A percentile compares a stretch with the other conserved stretches of the same genome.
These are phyloP conservation scores for Telopea speciosissima DNA, from an alignment of 177 flowering plant species.

Conservation along the genomic window DNA sequence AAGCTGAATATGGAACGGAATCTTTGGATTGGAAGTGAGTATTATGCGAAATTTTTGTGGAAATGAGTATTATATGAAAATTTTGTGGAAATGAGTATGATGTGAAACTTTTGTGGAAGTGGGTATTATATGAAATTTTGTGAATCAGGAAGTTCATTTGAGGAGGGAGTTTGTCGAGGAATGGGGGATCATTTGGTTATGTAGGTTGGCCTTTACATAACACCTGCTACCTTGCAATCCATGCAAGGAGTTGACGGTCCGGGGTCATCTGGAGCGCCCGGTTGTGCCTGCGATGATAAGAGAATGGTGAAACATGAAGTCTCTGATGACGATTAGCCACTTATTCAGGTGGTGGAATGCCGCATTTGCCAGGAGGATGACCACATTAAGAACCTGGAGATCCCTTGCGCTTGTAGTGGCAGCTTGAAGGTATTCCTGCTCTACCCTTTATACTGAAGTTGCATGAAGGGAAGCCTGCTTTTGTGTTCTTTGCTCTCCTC, in stretches of 20 bases:
- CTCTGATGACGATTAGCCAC: constrained; percentile 47
- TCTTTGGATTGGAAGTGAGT: not conserved
- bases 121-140: not conserved
- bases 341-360: constrained; percentile 57
- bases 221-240: constrained; percentile 28
- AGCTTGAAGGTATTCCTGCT: constrained; percentile 56
- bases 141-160: not conserved
- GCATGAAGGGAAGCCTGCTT: no score
- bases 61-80: not conserved
- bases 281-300: constrained; percentile 11
- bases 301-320: constrained; percentile 18
- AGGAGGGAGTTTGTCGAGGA: not conserved
- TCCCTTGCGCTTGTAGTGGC: constrained; percentile 69
- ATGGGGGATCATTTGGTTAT: constrained; percentile 52
- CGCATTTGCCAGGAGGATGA: constrained; percentile 90
- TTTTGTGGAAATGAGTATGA: no score
- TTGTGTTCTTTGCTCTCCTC: no score
- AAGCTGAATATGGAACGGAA: not conserved
- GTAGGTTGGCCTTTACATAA: constrained; percentile 34
- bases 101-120: no score
- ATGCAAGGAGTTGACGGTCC: constrained; percentile 15
- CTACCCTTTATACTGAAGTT: not conserved
- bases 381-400: constrained; percentile 44
- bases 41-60: not conserved
- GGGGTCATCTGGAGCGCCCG: constrained; percentile 19